phyloP scores from a whole-genome alignment of 306 rosid species.

The Vicia sativa region DNA sequence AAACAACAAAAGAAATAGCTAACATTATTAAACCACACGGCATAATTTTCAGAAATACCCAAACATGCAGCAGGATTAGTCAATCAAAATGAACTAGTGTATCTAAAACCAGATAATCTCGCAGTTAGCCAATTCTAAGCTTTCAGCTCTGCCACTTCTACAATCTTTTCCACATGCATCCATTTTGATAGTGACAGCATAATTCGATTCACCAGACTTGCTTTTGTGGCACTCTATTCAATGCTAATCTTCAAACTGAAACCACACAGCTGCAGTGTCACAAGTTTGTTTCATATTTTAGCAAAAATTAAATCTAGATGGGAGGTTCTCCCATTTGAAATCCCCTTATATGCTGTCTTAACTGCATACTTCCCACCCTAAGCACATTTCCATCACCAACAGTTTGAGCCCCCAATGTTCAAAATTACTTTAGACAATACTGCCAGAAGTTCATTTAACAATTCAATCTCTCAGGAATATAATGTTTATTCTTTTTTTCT shows the following conservation, averaged over 20 bases:
- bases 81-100: background rate
- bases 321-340: background rate
- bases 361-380: background rate
- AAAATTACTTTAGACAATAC: background rate
- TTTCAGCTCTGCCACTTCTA: background rate
- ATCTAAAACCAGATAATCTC: background rate
- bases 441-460: background rate
- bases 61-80: background rate
- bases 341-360: background rate
- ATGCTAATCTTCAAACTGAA: background rate
- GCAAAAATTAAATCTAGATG: background rate
- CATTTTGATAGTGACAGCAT: background rate
- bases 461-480: background rate
- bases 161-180: background rate
- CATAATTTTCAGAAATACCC: background rate
- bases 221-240: background rate
- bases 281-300: background rate
- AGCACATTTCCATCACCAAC: background rate
- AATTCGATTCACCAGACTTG: background rate
- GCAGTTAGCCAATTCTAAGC: background rate
- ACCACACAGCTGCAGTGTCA: background rate
- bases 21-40: background rate
- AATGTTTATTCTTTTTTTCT: too few relatives aligned
- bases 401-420: background rate
- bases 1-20: background rate